These are phyloP conservation scores for Helotiales sp. DNA, from an alignment of 2,329 filamentous ascomycete genomes.

Conservation along the genomic window DNA sequence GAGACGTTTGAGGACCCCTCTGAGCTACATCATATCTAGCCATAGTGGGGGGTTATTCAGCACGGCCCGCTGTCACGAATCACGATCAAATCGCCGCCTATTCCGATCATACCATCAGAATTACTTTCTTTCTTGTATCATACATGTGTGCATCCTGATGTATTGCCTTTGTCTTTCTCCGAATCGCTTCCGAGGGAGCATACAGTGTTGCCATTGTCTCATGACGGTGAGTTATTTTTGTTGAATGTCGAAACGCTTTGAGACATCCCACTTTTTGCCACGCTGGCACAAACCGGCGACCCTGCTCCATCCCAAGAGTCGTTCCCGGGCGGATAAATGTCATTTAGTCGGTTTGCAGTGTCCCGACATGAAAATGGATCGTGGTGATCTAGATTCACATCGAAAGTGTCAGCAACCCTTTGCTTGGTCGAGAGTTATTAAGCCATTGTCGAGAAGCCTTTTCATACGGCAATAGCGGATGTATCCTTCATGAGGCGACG, in stretches of 20 bases:
- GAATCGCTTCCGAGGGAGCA: slow-evolving; percentile 3
- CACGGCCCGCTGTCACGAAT: not conserved
- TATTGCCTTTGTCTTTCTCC: not conserved
- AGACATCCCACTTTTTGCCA: slow-evolving; percentile 22
- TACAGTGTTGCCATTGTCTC: not conserved
- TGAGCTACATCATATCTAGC: not conserved
- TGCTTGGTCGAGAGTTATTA: not conserved
- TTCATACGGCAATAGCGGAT: not conserved
- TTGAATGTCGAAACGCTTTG: slow-evolving; percentile 2
- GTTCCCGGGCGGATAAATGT: not conserved
- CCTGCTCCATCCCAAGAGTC: not conserved
- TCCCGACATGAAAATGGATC: not conserved
- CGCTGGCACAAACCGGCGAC: slow-evolving; percentile 2
- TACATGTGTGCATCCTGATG: not conserved
- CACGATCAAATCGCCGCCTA: not conserved
- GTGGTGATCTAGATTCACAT: not conserved
- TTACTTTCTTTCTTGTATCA: not conserved
- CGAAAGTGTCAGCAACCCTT: not conserved
- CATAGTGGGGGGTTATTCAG: slow-evolving; percentile 18
- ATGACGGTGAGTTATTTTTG: slow-evolving; percentile 3
- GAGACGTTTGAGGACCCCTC: slow-evolving; percentile 7
- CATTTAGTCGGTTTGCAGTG: not conserved
- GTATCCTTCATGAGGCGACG: not conserved
- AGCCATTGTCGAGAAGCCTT: not conserved
- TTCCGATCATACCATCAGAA: not conserved